These are phyloP conservation scores for Rhododendron williamsianum DNA, from an alignment of 148 eudicot genomes.

Conservation along the genomic window DNA sequence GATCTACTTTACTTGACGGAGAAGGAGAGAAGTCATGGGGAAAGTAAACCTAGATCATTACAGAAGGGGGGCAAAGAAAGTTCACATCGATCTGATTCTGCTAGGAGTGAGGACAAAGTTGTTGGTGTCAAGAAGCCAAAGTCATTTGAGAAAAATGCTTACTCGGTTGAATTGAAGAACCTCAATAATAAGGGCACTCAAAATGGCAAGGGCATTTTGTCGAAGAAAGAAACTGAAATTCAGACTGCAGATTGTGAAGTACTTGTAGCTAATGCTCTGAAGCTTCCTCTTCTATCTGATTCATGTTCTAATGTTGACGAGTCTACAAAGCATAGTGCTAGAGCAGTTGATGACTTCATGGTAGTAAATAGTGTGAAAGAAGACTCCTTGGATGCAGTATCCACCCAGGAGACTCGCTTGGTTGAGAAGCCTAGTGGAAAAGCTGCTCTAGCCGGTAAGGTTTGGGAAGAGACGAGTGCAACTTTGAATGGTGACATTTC, in stretches of 20 bases:
- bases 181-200: constrained; percentile 12
- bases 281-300: constrained; percentile 68
- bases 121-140: constrained; percentile 29
- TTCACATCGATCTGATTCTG: constrained; percentile 24
- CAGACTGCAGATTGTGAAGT: constrained; percentile 55
- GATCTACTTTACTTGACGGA: constrained; percentile 42
- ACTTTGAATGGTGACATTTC: constrained; percentile 16
- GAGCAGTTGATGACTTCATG: constrained; percentile 5
- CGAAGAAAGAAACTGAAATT: constrained; percentile 42
- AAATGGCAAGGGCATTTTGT: constrained; percentile 16
- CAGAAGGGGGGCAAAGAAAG: constrained; percentile 35
- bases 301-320: constrained; percentile 22
- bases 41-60: constrained; percentile 27
- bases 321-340: constrained; percentile 21
- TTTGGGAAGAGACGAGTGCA: constrained; percentile 18
- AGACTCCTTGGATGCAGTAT: constrained; percentile 24
- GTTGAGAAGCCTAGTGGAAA: constrained; percentile 37
- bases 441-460: constrained; percentile 26
- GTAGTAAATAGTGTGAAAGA: constrained; percentile 21
- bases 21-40: constrained; percentile 31
- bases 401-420: constrained; percentile 24
- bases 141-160: constrained; percentile 31
- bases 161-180: constrained; percentile 26
- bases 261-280: constrained; percentile 62
- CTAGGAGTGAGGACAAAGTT: constrained; percentile 26